Percentiles rank a stretch among this genome's conserved stretches.
Conservation (phyloP, 2,329 filamentous ascomycete species). For the Aureobasidium sp. region DNA sequence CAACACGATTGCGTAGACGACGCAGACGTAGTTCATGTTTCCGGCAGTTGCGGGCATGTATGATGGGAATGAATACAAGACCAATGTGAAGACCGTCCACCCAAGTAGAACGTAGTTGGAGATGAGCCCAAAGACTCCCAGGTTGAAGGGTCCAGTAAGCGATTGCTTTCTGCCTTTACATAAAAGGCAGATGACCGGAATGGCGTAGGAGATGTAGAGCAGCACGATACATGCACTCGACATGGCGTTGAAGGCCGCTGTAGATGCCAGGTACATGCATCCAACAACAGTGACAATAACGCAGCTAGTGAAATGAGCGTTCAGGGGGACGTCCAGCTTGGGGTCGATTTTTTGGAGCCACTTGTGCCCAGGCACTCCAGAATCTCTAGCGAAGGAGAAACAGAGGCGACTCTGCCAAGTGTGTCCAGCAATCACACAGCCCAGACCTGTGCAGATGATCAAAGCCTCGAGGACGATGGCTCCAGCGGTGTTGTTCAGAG, state of each 20-base stretch:
- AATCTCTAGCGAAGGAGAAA: conserved; percentile 46
- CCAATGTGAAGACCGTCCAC: conserved; percentile 42
- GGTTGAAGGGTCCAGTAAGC: conserved; percentile 39
- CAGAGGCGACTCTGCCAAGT: conserved; percentile 44
- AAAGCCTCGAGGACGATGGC: conserved; percentile 39
- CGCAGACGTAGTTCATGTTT: conserved; percentile 27
- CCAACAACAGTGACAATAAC: conserved; percentile 39
- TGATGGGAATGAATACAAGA: conserved; percentile 27
- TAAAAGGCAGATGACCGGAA: conserved; percentile 39
- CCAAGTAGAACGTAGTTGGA: conserved; percentile 36
- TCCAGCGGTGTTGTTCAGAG: conserved; percentile 33
- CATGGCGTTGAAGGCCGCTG: conserved; percentile 34
- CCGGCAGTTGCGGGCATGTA: conserved; percentile 10
- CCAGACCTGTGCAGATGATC: conserved; percentile 48
- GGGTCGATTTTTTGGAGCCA: conserved; percentile 34
- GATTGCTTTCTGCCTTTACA: conserved; percentile 37
- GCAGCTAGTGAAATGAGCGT: conserved; percentile 36
- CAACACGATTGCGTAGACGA: conserved; percentile 33
- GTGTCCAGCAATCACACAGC: conserved; percentile 57
- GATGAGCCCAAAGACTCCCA: conserved; percentile 35
- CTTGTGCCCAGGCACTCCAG: conserved; percentile 37
- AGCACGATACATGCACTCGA: conserved; percentile 48
- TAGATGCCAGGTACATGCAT: conserved; percentile 36
- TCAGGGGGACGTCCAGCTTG: conserved; percentile 36
- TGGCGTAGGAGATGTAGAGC: conserved; percentile 43